Percentiles rank a stretch among this genome's conserved stretches.
These are phyloP conservation scores for Mortierella sp. DNA, from an alignment of 371 early-diverging fungal genomes.

Conservation along the genomic window DNA sequence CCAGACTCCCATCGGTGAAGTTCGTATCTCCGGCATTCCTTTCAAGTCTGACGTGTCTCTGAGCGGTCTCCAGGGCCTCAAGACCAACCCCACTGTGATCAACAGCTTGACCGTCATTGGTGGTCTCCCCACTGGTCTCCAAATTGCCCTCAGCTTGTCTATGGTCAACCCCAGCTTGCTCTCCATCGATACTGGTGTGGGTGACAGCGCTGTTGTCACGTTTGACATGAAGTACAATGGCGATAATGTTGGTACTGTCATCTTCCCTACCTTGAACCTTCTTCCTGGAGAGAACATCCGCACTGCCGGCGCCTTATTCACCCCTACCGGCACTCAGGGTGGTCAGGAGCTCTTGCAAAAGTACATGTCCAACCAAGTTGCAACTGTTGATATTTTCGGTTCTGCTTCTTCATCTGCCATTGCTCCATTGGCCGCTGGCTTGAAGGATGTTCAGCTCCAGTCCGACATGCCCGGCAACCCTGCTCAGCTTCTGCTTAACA, in stretches of 20 bases:
- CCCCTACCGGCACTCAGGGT: conserved; percentile 57
- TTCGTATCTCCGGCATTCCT: conserved; percentile 62
- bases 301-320: conserved; percentile 59
- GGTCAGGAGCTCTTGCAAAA: conserved; percentile 61
- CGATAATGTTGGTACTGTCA: conserved; percentile 61
- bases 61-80: conserved; percentile 68
- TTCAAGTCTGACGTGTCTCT: conserved; percentile 63
- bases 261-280: conserved; percentile 57
- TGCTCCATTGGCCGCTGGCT: conserved; percentile 59
- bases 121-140: conserved; percentile 58
- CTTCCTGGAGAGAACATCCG: conserved; percentile 58
- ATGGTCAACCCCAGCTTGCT: conserved; percentile 68
- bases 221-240: conserved; percentile 60
- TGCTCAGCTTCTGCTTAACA: conserved; percentile 57
- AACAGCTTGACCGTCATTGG: conserved; percentile 67
- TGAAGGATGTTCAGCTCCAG: conserved; percentile 56
- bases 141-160: conserved; percentile 61
- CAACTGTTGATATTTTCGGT: conserved; percentile 59
- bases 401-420: conserved; percentile 57
- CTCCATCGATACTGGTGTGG: conserved; percentile 62
- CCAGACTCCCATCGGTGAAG: conserved; percentile 65
- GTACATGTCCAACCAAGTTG: conserved; percentile 64
- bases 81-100: conserved; percentile 61
- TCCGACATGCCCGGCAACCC: conserved; percentile 63
- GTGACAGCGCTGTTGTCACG: conserved; percentile 49